Conservation (phyloP, 2,329 filamentous ascomycete genomes). For the Botrytis byssoidea region DNA sequence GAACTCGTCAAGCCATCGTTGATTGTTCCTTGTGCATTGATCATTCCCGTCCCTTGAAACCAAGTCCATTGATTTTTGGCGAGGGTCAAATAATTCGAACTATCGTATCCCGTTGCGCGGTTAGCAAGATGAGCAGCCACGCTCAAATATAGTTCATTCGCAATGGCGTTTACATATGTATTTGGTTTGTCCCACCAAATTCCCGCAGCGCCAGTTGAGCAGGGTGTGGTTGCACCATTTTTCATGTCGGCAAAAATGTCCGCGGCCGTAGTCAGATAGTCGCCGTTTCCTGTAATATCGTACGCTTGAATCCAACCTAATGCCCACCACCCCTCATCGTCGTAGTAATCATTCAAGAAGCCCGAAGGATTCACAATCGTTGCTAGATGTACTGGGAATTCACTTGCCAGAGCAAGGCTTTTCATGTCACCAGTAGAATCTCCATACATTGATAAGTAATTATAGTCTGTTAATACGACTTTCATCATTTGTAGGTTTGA, state of each 20-base stretch:
- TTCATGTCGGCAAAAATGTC: slow-evolving; percentile 58
- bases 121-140: slow-evolving; percentile 56
- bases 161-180: slow-evolving; percentile 56
- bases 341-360: slow-evolving; percentile 56
- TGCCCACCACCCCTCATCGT: slow-evolving; percentile 65
- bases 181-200: slow-evolving; percentile 57
- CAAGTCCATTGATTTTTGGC: slow-evolving; percentile 51
- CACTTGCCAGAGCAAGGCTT: not conserved
- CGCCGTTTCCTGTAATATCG: slow-evolving; percentile 51
- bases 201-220: slow-evolving; percentile 43
- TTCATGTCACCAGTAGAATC: slow-evolving; percentile 8
- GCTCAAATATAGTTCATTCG: slow-evolving; percentile 56
- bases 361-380: slow-evolving; percentile 33
- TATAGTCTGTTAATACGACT: slow-evolving; percentile 30
- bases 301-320: slow-evolving; percentile 57
- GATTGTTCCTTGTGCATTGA: slow-evolving; percentile 48
- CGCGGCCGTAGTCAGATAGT: slow-evolving; percentile 53
- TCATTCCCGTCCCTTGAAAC: slow-evolving; percentile 50
- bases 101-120: slow-evolving; percentile 50
- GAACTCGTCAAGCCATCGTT: slow-evolving; percentile 51
- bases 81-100: slow-evolving; percentile 55
- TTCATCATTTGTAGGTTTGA: slow-evolving; percentile 35
- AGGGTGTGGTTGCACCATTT: slow-evolving; percentile 49
- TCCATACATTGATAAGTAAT: slow-evolving; percentile 26
- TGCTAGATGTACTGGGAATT: not conserved